These are phyloP conservation scores for Trichoderma virens DNA, from an alignment of 495 filamentous ascomycete genomes.

Conservation along the genomic window DNA sequence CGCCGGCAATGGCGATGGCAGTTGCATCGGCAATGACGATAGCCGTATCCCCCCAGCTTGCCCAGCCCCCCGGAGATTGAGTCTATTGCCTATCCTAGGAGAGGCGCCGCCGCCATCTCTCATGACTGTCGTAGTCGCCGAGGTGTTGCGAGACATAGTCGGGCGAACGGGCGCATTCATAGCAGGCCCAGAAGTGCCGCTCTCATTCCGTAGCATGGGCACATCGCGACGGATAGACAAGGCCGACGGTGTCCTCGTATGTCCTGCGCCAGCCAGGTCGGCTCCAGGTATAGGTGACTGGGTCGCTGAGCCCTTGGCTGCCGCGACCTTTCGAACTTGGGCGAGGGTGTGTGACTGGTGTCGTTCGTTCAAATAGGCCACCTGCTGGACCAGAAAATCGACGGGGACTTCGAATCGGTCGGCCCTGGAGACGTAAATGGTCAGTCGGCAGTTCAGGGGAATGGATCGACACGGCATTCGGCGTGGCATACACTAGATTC, in stretches of 20 bases:
- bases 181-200: constrained; percentile 27
- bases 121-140: constrained; percentile 47
- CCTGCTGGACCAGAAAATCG: constrained; percentile 86
- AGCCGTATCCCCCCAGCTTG: constrained; percentile 24
- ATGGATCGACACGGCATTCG: not conserved
- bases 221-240: constrained; percentile 59
- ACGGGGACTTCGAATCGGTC: constrained; percentile 57
- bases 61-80: constrained; percentile 5
- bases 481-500: constrained; percentile 61
- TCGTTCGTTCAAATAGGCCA: constrained; percentile 88
- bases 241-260: constrained; percentile 55
- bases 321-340: constrained; percentile 70
- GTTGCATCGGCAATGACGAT: constrained; percentile 25
- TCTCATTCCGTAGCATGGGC: constrained; percentile 42
- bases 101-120: constrained; percentile 20
- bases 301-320: constrained; percentile 39
- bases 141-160: constrained; percentile 47
- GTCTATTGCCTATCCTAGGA: constrained; percentile 6
- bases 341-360: constrained; percentile 82
- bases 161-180: constrained; percentile 29
- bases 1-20: not conserved
- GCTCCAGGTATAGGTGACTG: constrained; percentile 45
- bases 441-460: constrained; percentile 17
- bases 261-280: constrained; percentile 41
- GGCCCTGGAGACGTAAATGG: constrained; percentile 30